Conservation (phyloP, 2,329 filamentous ascomycete species). For the Atkinsonella texensis region DNA sequence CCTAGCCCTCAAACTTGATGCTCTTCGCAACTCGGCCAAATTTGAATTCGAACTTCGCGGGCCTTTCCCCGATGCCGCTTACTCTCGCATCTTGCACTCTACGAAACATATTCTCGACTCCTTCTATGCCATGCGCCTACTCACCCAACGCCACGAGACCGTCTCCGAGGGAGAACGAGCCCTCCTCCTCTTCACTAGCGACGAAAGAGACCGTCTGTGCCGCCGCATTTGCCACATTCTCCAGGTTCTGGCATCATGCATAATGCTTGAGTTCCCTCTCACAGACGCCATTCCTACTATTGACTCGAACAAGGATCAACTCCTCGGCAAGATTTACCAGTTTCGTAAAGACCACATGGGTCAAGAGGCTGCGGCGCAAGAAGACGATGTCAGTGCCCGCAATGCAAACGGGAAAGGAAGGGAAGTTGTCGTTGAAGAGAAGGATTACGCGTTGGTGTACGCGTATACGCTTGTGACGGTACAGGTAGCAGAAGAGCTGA, state of each 20-base stretch:
- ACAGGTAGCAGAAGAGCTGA: slow-evolving; percentile 53
- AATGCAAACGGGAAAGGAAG: slow-evolving; percentile 11
- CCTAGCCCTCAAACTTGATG: slow-evolving; percentile 56
- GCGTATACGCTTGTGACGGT: slow-evolving; percentile 68
- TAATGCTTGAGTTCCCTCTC: slow-evolving; percentile 90
- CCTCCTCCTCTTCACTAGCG: slow-evolving; percentile 64
- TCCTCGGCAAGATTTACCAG: slow-evolving; percentile 78
- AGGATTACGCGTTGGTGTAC: slow-evolving; percentile 85
- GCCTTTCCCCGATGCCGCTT: slow-evolving; percentile 67
- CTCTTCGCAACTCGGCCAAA: slow-evolving; percentile 58
- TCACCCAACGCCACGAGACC: slow-evolving; percentile 68
- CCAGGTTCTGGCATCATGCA: slow-evolving; percentile 75
- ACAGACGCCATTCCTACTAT: slow-evolving; percentile 81
- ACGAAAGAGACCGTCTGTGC: slow-evolving; percentile 71
- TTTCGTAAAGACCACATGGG: slow-evolving; percentile 59
- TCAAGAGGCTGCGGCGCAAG: slow-evolving; percentile 9
- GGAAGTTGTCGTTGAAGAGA: slow-evolving; percentile 44
- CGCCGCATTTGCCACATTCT: slow-evolving; percentile 82
- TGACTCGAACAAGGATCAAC: slow-evolving; percentile 63
- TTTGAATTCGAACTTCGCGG: slow-evolving; percentile 82
- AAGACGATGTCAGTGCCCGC: slow-evolving; percentile 5
- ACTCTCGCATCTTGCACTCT: slow-evolving; percentile 61
- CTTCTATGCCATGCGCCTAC: slow-evolving; percentile 92
- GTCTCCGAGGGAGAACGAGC: slow-evolving; percentile 71
- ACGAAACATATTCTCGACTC: slow-evolving; percentile 81